These are phyloP conservation scores for Yarrowia bubula DNA, from an alignment of 805 yeast species.

Conservation along the genomic window DNA sequence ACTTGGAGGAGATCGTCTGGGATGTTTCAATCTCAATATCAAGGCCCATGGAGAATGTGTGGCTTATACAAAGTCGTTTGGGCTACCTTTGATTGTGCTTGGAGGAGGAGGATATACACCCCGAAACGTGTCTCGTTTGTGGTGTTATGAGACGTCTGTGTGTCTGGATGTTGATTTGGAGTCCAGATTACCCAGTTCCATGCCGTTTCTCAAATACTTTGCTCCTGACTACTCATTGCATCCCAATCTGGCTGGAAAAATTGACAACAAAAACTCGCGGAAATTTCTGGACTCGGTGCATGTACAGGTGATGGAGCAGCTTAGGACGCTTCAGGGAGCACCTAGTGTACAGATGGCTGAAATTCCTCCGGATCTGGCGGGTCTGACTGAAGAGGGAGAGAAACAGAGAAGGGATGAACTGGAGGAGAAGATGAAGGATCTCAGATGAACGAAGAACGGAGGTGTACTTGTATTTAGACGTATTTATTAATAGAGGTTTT, in stretches of 20 bases:
- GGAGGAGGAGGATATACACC: conserved; percentile 99
- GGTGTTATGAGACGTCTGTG: conserved; percentile 92
- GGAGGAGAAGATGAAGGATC: conserved; percentile 32
- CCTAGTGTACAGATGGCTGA: conserved; percentile 93
- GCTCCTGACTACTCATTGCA: conserved; percentile 90
- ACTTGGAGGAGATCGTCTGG: conserved; percentile 89
- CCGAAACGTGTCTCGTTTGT: conserved; percentile 90
- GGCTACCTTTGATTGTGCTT: conserved; percentile 85
- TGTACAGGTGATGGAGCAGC: conserved; percentile 72
- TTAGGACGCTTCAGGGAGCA: conserved; percentile 80
- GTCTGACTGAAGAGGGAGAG: conserved; percentile 43
- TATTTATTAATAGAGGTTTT: neutral
- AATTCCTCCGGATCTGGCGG: conserved; percentile 66
- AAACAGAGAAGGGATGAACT: conserved; percentile 38
- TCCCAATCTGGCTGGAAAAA: conserved; percentile 73
- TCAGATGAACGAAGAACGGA: neutral
- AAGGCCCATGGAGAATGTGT: conserved; percentile 96
- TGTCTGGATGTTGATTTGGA: conserved; percentile 76
- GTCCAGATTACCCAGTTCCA: conserved; percentile 64
- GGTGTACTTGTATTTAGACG: neutral
- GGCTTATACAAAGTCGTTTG: conserved; percentile 77
- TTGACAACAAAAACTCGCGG: conserved; percentile 82
- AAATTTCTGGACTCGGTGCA: conserved; percentile 78
- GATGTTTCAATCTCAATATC: conserved; percentile 92
- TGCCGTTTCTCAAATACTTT: conserved; percentile 79